phyloP scores from a whole-genome alignment of 805 yeast genomes.

The Yarrowia phangngaensis region DNA sequence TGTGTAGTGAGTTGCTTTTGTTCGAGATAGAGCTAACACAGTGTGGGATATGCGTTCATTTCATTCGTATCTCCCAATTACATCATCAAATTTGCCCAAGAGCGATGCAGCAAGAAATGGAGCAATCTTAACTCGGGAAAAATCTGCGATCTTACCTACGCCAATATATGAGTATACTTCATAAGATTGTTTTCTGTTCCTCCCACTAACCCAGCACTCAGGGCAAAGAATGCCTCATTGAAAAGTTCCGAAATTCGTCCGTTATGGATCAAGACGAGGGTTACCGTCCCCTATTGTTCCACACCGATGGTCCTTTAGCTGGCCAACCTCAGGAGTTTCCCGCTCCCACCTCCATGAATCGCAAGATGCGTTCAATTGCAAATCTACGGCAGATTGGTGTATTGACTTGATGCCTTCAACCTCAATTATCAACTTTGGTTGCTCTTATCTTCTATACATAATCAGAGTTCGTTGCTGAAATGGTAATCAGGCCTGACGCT shows the following conservation, averaged over 20 bases:
- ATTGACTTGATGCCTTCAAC: no score
- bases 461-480: no score
- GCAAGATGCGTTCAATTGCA: conserved; percentile 40
- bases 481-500: no score
- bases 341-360: conserved; percentile 38
- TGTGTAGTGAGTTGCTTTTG: conserved; percentile 35
- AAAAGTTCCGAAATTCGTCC: conserved; percentile 49
- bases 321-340: conserved; percentile 48
- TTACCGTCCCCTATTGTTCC: conserved; percentile 49
- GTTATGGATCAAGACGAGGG: conserved; percentile 46
- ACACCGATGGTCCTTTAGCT: conserved; percentile 44
- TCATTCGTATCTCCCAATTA: conserved; percentile 47
- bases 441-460: no score
- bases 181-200: conserved; percentile 1
- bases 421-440: no score
- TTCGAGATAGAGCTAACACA: conserved; percentile 9
- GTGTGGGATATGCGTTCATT: conserved; percentile 54
- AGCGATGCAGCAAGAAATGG: conserved; percentile 50
- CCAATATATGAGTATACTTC: conserved; percentile 41
- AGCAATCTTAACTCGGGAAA: conserved; percentile 48
- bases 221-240: conserved; percentile 46
- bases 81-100: conserved; percentile 46
- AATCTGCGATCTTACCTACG: conserved; percentile 50
- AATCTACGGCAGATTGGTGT: conserved; percentile 37
- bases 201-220: conserved; percentile 36